A percentile compares a stretch with the other conserved stretches of the same genome.
Evolutionary conservation across 1,284 basidiomycete species (phyloP).

Genomic region (Puccinia novopanici): DNA sequence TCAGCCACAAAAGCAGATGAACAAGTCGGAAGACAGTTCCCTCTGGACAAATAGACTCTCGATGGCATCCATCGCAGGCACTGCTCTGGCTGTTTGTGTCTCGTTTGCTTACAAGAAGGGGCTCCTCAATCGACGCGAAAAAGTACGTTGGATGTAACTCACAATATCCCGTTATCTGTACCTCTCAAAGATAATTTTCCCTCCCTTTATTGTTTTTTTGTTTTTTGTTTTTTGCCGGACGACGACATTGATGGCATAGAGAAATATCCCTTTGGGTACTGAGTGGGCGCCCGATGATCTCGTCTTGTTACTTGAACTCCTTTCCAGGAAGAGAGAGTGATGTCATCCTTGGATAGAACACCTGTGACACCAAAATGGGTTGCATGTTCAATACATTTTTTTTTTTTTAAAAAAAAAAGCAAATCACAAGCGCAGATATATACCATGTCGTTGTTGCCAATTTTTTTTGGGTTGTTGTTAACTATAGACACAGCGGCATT

Average conservation of each 20-base stretch:
- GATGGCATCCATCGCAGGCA: not conserved
- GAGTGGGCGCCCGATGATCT: conserved; percentile 3
- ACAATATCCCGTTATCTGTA: not conserved
- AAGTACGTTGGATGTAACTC: conserved; percentile 28
- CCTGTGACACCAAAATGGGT: not conserved
- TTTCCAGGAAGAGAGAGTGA: conserved; percentile 12
- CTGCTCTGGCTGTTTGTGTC: not conserved
- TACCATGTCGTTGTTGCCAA: too few relatives aligned
- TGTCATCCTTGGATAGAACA: not conserved
- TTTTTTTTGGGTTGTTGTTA: too few relatives aligned
- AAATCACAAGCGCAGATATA: too few relatives aligned
- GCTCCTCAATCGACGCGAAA: not conserved
- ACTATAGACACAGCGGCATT: too few relatives aligned
- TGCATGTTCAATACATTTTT: too few relatives aligned
- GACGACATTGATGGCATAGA: not conserved
- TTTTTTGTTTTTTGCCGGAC: not conserved
- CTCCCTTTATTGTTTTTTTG: too few relatives aligned
- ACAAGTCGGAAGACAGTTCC: not conserved
- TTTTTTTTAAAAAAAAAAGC: too few relatives aligned
- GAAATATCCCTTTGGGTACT: not conserved
- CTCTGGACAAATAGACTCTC: not conserved
- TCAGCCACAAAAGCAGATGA: not conserved
- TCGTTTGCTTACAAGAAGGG: conserved; percentile 5
- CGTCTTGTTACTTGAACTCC: conserved; percentile 2
- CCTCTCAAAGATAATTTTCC: not conserved